Evolutionary conservation across 2,329 filamentous ascomycete species (phyloP), one percentile per base, ranked within the genome.

Genomic region (Coniochaeta ligniaria): DNA sequence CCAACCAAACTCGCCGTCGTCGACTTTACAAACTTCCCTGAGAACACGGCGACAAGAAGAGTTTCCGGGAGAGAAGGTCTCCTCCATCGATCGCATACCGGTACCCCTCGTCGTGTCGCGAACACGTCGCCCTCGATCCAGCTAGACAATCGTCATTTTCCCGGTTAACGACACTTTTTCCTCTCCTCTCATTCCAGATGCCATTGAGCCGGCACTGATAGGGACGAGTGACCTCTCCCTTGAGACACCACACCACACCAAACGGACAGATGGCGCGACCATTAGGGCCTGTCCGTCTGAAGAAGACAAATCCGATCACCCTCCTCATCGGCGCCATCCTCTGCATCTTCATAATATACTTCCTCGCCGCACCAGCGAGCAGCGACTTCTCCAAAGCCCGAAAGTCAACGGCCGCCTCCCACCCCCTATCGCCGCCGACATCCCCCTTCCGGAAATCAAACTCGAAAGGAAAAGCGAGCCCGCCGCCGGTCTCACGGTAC

Each of bases 401-500:
- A 69, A 73, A 80, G 74, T 72, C 74, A 70, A 66, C 68, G 24
- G 72, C 87, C 43, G 88, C 89, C 59, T 81, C 86, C 52, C 88
- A 90, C 71, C 85, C 83, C 61, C 83, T 92, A 61, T 92, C 87
- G 12, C 89, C 88, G 62, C 88, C 88, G 11, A 90, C 88, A 24
- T 85, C 89, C 61, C 87, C 89, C 36, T 91, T 91, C 75, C 81
- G 84, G 69, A 93, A 92, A 66, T 70, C 74, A 7, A 65, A 69
- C 71, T 78, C 83, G 26, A 83, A 85, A 66, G 76, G 84, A 57
- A 80, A 76, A 66, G 71, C 75, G 60, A 79, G 81, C 50, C 89
- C 92, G 57, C 92, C 94, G 59, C 93, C 94, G 9, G 93, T 99
- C 55, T 85, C 91, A 41, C 92, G 91, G 73, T 98, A 97, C 80